A percentile compares a stretch with the other conserved stretches of the same genome.
phyloP scores from a whole-genome alignment of 2,329 filamentous ascomycete genomes.

The Nothomitra cinnamomea region DNA sequence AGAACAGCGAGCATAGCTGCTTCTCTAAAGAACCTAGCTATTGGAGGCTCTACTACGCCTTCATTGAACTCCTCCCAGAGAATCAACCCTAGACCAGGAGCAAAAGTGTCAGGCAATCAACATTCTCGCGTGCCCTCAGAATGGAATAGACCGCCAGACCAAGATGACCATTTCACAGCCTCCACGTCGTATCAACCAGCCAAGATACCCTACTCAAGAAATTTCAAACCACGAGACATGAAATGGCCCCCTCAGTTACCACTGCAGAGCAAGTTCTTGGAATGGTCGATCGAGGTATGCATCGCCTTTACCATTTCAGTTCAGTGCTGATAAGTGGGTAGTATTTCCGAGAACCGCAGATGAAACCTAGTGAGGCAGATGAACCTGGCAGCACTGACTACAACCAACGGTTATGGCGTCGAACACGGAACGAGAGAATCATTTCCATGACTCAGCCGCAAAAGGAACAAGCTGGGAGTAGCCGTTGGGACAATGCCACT shows the following conservation, averaged over 20 bases:
- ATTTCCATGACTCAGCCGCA: constrained; percentile 84
- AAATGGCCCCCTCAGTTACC: constrained; percentile 49
- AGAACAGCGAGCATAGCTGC: constrained; percentile 48
- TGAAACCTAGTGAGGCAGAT: constrained; percentile 90
- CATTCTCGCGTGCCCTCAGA: constrained; percentile 37
- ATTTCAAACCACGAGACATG: constrained; percentile 47
- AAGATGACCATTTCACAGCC: constrained; percentile 49
- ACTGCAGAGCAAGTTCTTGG: constrained; percentile 66
- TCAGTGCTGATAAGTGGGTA: constrained; percentile 15
- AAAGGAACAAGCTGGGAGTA: constrained; percentile 71
- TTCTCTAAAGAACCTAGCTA: constrained; percentile 43
- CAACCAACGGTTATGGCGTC: constrained; percentile 83
- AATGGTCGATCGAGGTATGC: constrained; percentile 73
- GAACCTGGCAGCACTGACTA: constrained; percentile 94
- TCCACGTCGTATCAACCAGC: constrained; percentile 59
- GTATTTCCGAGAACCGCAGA: constrained; percentile 96
- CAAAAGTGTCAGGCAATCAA: constrained; percentile 17
- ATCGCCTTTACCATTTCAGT: not conserved
- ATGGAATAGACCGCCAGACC: constrained; percentile 52
- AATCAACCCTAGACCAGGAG: not conserved
- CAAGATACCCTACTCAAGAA: constrained; percentile 61
- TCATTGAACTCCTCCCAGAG: not conserved
- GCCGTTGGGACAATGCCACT: constrained; percentile 71
- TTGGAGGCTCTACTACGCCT: constrained; percentile 25
- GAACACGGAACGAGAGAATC: constrained; percentile 83